phyloP scores from a whole-genome alignment of 257 asterid genomes.

The Ligustrum vulgare region DNA sequence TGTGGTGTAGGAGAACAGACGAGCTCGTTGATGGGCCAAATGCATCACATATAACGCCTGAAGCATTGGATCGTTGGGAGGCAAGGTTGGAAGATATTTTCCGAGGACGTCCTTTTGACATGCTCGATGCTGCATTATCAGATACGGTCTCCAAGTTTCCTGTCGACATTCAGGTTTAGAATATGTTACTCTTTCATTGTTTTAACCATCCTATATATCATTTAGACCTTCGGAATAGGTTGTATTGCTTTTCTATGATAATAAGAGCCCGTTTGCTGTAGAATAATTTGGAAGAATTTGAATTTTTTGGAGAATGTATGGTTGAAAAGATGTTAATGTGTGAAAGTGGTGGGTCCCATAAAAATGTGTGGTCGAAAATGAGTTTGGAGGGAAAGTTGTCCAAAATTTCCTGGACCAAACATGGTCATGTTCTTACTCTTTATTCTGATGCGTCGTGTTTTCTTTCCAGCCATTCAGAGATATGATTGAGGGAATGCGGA shows the following conservation, averaged over 20 bases:
- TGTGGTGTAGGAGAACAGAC: conserved; percentile 98
- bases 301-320: too few relatives aligned
- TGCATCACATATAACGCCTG: conserved; percentile 93
- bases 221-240: too few relatives aligned
- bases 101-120: conserved; percentile 85
- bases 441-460: background rate
- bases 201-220: background rate
- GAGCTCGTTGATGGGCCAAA: conserved; percentile 99
- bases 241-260: background rate
- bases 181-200: background rate
- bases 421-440: background rate
- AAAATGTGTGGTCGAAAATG: too few relatives aligned
- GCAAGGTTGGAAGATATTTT: conserved; percentile 84
- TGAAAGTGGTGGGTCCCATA: too few relatives aligned
- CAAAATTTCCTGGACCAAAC: too few relatives aligned
- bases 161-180: conserved; percentile 86
- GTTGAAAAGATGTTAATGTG: too few relatives aligned
- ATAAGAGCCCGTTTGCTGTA: too few relatives aligned
- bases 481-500: conserved; percentile 97
- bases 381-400: too few relatives aligned
- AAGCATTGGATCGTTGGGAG: conserved; percentile 94
- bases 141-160: conserved; percentile 78
- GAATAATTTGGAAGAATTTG: too few relatives aligned
- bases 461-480: conserved; percentile 88
- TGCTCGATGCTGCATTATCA: conserved; percentile 97